Evolutionary conservation across 2,329 filamentous ascomycete genomes (phyloP).

Genomic region (Diplodia sapinea): DNA sequence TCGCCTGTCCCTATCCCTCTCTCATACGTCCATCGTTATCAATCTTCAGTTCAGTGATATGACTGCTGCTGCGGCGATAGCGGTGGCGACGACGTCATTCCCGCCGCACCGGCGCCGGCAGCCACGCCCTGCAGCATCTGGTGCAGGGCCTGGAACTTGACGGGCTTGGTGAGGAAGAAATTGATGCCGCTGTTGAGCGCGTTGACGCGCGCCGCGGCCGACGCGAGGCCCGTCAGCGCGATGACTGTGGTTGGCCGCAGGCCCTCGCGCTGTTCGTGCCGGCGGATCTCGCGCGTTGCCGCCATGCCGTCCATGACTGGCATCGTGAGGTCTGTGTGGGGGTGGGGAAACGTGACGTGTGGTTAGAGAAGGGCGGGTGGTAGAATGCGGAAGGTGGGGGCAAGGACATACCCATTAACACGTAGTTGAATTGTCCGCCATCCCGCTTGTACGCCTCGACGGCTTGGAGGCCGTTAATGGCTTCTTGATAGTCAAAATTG

Average conservation of each 20-base stretch:
- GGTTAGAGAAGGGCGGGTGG: neutral
- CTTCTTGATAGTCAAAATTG: constrained; percentile 37
- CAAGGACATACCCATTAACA: constrained; percentile 41
- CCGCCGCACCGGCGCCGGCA: neutral
- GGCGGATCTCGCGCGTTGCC: constrained; percentile 43
- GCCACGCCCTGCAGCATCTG: constrained; percentile 21
- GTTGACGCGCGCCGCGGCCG: constrained; percentile 38
- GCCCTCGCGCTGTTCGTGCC: constrained; percentile 39
- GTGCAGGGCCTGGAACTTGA: constrained; percentile 40
- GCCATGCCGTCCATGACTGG: constrained; percentile 47
- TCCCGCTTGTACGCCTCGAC: constrained; percentile 38
- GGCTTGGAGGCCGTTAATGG: constrained; percentile 44
- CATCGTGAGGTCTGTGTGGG: constrained; percentile 43
- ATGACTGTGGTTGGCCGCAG: constrained; percentile 35
- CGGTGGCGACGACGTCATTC: neutral
- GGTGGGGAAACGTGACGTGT: neutral
- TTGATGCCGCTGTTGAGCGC: constrained; percentile 42
- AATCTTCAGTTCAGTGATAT: neutral
- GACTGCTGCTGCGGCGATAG: neutral
- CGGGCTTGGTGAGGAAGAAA: constrained; percentile 44
- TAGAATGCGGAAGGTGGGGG: neutral
- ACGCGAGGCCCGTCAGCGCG: constrained; percentile 43
- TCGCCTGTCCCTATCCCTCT: neutral
- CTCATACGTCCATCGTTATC: neutral
- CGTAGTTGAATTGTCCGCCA: constrained; percentile 35